Evolutionary conservation across 257 asterid genomes (phyloP), one percentile per base, ranked within the genome.

Genomic region (Anisodus acutangulus): DNA sequence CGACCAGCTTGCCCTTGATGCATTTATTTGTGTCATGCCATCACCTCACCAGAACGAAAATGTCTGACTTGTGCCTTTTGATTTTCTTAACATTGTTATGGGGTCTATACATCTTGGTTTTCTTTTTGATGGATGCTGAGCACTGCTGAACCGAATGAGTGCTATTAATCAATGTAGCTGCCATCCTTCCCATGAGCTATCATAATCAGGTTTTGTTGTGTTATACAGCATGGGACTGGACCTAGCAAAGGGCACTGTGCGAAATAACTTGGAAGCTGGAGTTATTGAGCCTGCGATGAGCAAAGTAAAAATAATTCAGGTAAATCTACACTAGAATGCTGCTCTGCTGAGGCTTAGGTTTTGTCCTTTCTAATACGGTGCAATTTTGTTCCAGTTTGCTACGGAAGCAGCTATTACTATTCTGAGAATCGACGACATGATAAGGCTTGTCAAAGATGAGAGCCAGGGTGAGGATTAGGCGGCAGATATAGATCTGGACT

Each of bases 231-330:
- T 91, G 97, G 99, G 99, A 86, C 93, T 96, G 63, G 99, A 96
- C 89, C 88, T 96, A 67, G 59, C 92, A 85, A 96, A 93, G 88
- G 98, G 99, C 67, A 83, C 87, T 0, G 90, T 96, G 31, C 95
- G 98, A 63, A 93, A 93, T 88, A 97, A 97, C 89, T 82, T 97
- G 86, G 98, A 92, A 87, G 98, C 98, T 19, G 98, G 99, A 47
- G 98, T 97, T 39, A 94, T 97, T 78, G 99, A 97, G 87, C 99
- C 98, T 82, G 97, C 98, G 69, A 96, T 94, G 98, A 96, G 99
- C 93, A 97, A 97, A 94, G 98, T 95, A 78, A 97, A 97, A 90
- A 97, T 97, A 83, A 90, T 97, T 82, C 99, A 94, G 95, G 99
- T 94, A 86, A 58, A 43, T 76, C 43, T 19, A 59, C 35, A 39